A percentile compares a stretch with the other conserved stretches of the same genome.
phyloP scores from a whole-genome alignment of 257 asterid genomes.

The Handroanthus guayacan region DNA sequence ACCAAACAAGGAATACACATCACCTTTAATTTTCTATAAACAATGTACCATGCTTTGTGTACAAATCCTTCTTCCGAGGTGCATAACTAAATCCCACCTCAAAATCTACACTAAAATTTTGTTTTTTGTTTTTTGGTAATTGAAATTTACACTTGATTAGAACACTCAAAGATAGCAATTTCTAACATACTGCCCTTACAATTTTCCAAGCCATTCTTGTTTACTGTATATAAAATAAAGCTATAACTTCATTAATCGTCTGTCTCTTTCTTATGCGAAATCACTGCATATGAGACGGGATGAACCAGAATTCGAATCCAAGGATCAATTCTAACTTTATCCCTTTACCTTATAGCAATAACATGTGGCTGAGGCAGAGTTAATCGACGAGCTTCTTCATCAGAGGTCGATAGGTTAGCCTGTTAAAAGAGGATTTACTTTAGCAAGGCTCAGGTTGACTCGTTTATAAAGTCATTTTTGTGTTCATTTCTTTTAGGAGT shows the following conservation, averaged over 20 bases:
- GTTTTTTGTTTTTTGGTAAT: neutral
- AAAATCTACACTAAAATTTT: slow-evolving; percentile 23
- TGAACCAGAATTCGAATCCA: neutral
- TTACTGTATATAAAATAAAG: neutral
- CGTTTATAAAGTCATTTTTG: neutral
- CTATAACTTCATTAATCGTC: neutral
- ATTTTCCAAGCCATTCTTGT: neutral
- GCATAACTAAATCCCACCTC: slow-evolving; percentile 40
- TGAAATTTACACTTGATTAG: slow-evolving; percentile 34
- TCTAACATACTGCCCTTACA: neutral
- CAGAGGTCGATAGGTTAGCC: slow-evolving; percentile 50
- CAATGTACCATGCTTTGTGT: slow-evolving; percentile 28
- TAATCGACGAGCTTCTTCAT: slow-evolving; percentile 60
- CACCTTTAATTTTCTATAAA: slow-evolving; percentile 25
- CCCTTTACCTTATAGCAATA: slow-evolving; percentile 40
- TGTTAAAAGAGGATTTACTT: slow-evolving; percentile 36
- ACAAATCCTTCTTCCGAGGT: slow-evolving; percentile 36
- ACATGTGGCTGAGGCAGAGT: slow-evolving; percentile 38
- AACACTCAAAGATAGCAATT: slow-evolving; percentile 13
- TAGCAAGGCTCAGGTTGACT: neutral
- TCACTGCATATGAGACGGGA: neutral
- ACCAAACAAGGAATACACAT: slow-evolving; percentile 28
- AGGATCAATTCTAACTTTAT: neutral
- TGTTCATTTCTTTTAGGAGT: neutral
- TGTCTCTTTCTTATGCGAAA: neutral